Base-by-base conservation (phyloP, 179 eudicot species). In the Patellifolia procumbens region DNA sequence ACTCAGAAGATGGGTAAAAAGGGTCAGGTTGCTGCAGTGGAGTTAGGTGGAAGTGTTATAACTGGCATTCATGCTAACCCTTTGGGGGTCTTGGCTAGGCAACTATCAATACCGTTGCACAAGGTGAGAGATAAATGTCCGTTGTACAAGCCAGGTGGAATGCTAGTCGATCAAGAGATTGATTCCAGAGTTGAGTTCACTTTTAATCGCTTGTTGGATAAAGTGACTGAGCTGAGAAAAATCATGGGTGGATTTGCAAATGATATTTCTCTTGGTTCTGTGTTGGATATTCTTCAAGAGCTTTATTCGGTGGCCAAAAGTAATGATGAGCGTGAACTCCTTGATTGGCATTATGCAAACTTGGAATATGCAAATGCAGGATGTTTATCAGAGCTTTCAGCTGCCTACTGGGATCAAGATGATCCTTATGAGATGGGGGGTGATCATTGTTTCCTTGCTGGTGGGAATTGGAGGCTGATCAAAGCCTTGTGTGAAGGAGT, bases 371-470 rank as follows among this genome's bases (percentile, higher is more conserved):
- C 97, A 43, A 94, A 94, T 83, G 98, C 97, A 22, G 97, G 98
- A 71, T 89, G 91, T 83, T 86, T 94, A 39, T 91, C 93, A 1
- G 83, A 89, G 74, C 96, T 94, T 72, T 94, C 98, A 34, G 97
- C 92, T 76, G 85, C 96, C 9, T 89, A 94, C 80, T 94, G 97
- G 98, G 97, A 94, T 86, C 98, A 94, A 77, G 98, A 92, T 78
- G 98, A 94, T 83, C 97, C 98, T 31, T 94, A 92, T 78, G 98
- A 94, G 82, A 94, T 94, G 98, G 94, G 94, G 51, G 98, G 98
- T 22, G 98, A 94, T 81, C 98, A 94, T 78, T 94, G 97, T 85
- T 91, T 94, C 84, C 97, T 92, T 78, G 93, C 97, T 17, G 97
- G 98, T 35, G 97, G 98, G 71, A 94, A 94, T 79, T 81, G 94